Percentiles rank a stretch among this genome's conserved stretches.
phyloP scores from a whole-genome alignment of 1,284 basidiomycete genomes.

The Irpex lacteus region DNA sequence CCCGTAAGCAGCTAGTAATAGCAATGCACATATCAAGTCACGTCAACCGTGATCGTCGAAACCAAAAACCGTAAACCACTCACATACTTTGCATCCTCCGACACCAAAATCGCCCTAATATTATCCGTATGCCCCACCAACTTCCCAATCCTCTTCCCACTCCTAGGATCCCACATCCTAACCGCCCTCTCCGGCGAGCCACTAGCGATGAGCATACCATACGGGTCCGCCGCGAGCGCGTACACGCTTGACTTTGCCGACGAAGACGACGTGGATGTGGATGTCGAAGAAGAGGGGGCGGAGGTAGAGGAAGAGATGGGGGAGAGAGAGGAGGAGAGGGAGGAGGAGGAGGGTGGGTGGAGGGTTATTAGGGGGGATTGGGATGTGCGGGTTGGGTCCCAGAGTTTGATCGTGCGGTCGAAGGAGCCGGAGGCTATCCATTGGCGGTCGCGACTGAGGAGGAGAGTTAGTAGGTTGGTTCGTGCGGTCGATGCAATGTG shows the following conservation, averaged over 20 bases:
- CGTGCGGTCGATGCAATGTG: too few species aligned
- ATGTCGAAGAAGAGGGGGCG: too few species aligned
- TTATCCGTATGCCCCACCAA: slow-evolving; percentile 97
- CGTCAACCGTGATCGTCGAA: too few species aligned
- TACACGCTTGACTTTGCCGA: slow-evolving; percentile 79
- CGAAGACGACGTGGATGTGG: slow-evolving; percentile 40
- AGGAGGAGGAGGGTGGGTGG: slow-evolving; percentile 34
- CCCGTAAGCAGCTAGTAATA: slow-evolving; percentile 75
- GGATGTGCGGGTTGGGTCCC: slow-evolving; percentile 71
- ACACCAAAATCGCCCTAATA: slow-evolving; percentile 85
- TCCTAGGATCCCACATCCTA: slow-evolving; percentile 90
- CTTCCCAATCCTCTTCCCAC: slow-evolving; percentile 68
- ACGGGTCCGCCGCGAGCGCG: slow-evolving; percentile 75
- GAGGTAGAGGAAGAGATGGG: too few species aligned
- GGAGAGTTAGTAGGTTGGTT: neutral
- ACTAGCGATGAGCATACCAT: slow-evolving; percentile 80
- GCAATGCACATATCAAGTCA: neutral
- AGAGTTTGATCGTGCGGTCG: slow-evolving; percentile 90
- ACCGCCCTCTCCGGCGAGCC: slow-evolving; percentile 92
- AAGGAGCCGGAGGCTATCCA: slow-evolving; percentile 96
- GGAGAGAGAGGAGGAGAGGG: too few species aligned
- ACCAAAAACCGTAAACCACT: slow-evolving; percentile 28
- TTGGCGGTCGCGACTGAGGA: slow-evolving; percentile 62
- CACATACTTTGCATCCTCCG: slow-evolving; percentile 88
- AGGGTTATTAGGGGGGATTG: slow-evolving; percentile 56